Evolutionary conservation across 257 asterid genomes (phyloP).

Genomic region (Thymus mandschuricus): DNA sequence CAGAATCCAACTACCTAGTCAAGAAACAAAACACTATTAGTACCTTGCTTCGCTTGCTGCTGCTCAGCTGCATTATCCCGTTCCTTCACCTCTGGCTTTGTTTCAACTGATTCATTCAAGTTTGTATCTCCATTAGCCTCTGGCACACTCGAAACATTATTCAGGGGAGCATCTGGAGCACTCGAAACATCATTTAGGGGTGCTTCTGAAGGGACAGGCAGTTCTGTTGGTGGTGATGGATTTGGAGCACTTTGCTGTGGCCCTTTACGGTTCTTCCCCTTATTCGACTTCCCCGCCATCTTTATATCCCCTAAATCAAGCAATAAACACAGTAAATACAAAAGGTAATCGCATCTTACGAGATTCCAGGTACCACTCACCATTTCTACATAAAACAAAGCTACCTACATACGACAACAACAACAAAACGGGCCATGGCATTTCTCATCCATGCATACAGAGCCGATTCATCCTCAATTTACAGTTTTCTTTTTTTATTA

Average conservation of each 20-base stretch:
- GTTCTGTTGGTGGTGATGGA: conserved; percentile 32
- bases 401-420: background rate
- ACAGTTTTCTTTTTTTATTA: too few species aligned
- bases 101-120: conserved; percentile 37
- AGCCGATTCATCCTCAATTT: background rate
- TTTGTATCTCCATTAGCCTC: conserved; percentile 58
- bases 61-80: conserved; percentile 42
- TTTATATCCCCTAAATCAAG: conserved; percentile 37
- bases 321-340: conserved; percentile 21
- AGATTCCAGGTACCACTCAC: too few species aligned
- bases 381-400: background rate
- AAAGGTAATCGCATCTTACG: background rate
- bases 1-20: conserved; percentile 2
- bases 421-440: background rate
- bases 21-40: conserved; percentile 1
- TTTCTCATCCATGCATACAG: conserved; percentile 8
- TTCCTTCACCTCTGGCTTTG: conserved; percentile 49
- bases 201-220: conserved; percentile 47
- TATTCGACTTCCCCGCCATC: conserved; percentile 90
- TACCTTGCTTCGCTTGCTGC: conserved; percentile 62
- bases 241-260: conserved; percentile 44
- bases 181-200: conserved; percentile 43
- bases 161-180: conserved; percentile 43
- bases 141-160: conserved; percentile 35
- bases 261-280: conserved; percentile 77